Percentiles rank a stretch among this genome's conserved stretches.
Conservation (phyloP, 2,329 filamentous ascomycete genomes). For the Ceratocystis colombiana region DNA sequence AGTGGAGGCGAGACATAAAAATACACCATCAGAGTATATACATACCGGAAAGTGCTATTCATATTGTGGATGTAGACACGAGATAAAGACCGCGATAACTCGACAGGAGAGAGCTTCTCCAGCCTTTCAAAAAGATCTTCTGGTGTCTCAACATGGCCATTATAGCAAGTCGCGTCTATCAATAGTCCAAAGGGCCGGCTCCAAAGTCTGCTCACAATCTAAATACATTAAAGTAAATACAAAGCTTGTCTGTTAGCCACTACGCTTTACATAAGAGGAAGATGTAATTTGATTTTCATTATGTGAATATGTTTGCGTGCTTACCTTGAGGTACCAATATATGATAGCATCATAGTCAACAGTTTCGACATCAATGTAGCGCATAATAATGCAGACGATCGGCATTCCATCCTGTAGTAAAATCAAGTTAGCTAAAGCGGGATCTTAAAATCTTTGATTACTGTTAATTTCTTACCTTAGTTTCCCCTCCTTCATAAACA, state of each 20-base stretch:
- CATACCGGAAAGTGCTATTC: conserved; percentile 57
- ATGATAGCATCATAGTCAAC: conserved; percentile 57
- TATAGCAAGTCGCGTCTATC: conserved; percentile 61
- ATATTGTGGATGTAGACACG: conserved; percentile 63
- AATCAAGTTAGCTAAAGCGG: background rate
- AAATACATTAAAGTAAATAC: conserved; percentile 3
- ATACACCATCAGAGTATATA: background rate
- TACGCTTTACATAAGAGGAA: no score
- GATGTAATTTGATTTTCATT: background rate
- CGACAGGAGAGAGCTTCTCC: conserved; percentile 51
- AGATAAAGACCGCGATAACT: conserved; percentile 49
- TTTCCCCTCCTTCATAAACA: conserved; percentile 61
- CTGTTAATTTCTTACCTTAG: conserved; percentile 40
- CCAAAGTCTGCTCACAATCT: conserved; percentile 62
- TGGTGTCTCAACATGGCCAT: conserved; percentile 54
- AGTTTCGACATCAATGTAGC: conserved; percentile 55
- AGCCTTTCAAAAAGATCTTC: conserved; percentile 56
- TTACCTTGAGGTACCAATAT: conserved; percentile 57
- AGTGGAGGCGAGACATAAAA: background rate
- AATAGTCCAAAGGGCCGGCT: conserved; percentile 58
- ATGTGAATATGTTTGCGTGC: conserved; percentile 18
- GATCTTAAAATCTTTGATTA: background rate
- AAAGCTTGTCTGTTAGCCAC: background rate
- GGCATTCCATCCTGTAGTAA: conserved; percentile 49
- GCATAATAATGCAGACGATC: conserved; percentile 58